A percentile compares a stretch with the other conserved stretches of the same genome.
Evolutionary conservation across 1,139 yeast genomes (phyloP).

Genomic region (Groenewaldozyma sp.): DNA sequence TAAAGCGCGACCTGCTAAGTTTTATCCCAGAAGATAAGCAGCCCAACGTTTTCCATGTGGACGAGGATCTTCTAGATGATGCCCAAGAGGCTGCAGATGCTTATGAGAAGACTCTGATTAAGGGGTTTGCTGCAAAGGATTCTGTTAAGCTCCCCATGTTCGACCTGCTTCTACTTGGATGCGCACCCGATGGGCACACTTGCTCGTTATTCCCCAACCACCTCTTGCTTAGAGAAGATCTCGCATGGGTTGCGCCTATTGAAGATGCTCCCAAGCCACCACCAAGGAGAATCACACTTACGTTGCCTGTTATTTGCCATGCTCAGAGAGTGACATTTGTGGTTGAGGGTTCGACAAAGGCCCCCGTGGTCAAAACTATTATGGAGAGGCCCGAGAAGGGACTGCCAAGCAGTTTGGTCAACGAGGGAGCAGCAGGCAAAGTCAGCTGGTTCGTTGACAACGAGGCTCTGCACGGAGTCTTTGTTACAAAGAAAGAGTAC

Average conservation of each 20-base stretch:
- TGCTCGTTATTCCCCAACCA: slow-evolving; percentile 93
- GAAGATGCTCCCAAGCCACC: slow-evolving; percentile 92
- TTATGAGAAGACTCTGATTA: slow-evolving; percentile 76
- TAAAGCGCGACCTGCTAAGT: slow-evolving; percentile 75
- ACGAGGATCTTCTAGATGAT: slow-evolving; percentile 65
- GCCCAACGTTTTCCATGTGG: slow-evolving; percentile 78
- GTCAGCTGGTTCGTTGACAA: slow-evolving; percentile 98
- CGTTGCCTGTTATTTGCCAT: slow-evolving; percentile 92
- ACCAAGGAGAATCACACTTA: slow-evolving; percentile 74
- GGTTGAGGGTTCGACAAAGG: slow-evolving; percentile 93
- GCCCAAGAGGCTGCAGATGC: slow-evolving; percentile 93
- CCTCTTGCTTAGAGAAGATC: slow-evolving; percentile 75
- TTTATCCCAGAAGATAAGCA: slow-evolving; percentile 39
- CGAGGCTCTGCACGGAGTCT: slow-evolving; percentile 81
- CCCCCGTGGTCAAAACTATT: slow-evolving; percentile 83
- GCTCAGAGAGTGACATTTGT: slow-evolving; percentile 89
- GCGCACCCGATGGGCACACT: slow-evolving; percentile 98
- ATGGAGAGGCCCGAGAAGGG: slow-evolving; percentile 98
- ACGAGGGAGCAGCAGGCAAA: slow-evolving; percentile 93
- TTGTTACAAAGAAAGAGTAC: slow-evolving; percentile 67
- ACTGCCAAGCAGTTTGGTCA: slow-evolving; percentile 85
- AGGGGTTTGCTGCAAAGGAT: slow-evolving; percentile 92
- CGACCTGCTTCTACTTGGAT: slow-evolving; percentile 81
- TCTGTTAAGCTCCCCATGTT: slow-evolving; percentile 92
- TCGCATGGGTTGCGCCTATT: slow-evolving; percentile 96